phyloP scores from a whole-genome alignment of 73 alveolate species.

The Tetrahymena elliotti region DNA sequence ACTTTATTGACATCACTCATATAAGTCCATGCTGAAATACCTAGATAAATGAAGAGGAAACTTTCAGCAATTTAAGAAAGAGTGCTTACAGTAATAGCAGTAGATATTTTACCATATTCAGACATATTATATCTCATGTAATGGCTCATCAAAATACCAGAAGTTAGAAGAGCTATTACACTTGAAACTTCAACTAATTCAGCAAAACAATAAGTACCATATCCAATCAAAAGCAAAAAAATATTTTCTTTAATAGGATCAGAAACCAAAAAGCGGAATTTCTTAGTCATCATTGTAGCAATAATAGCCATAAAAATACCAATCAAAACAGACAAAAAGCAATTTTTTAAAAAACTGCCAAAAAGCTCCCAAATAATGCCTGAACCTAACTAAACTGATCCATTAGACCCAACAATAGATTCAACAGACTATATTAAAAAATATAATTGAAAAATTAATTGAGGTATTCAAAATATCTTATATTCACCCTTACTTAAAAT shows the following conservation, averaged over 20 bases:
- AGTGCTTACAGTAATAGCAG: constrained; percentile 71
- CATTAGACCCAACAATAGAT: constrained; percentile 17
- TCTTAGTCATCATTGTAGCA: constrained; percentile 42
- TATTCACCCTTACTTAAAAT: constrained; percentile 40
- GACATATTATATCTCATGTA: constrained; percentile 81
- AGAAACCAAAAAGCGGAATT: constrained; percentile 23
- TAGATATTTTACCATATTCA: constrained; percentile 71
- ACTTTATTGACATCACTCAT: constrained; percentile 47
- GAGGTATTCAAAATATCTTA: not conserved
- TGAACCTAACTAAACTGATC: not conserved
- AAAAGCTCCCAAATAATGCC: not conserved
- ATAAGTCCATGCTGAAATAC: constrained; percentile 58
- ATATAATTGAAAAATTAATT: not conserved
- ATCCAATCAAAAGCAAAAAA: constrained; percentile 68
- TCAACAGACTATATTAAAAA: constrained; percentile 7
- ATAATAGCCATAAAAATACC: constrained; percentile 50
- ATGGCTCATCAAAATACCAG: constrained; percentile 85
- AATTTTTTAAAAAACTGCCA: constrained; percentile 17
- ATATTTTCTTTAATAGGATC: constrained; percentile 72
- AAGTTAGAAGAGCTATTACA: constrained; percentile 78
- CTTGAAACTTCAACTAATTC: constrained; percentile 80
- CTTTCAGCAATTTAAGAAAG: constrained; percentile 90
- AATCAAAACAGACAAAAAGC: constrained; percentile 17
- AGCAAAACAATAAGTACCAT: constrained; percentile 65
- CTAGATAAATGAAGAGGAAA: constrained; percentile 81